Base-by-base conservation (phyloP, 106 monocot species). In the Platanthera guangdongensis region DNA sequence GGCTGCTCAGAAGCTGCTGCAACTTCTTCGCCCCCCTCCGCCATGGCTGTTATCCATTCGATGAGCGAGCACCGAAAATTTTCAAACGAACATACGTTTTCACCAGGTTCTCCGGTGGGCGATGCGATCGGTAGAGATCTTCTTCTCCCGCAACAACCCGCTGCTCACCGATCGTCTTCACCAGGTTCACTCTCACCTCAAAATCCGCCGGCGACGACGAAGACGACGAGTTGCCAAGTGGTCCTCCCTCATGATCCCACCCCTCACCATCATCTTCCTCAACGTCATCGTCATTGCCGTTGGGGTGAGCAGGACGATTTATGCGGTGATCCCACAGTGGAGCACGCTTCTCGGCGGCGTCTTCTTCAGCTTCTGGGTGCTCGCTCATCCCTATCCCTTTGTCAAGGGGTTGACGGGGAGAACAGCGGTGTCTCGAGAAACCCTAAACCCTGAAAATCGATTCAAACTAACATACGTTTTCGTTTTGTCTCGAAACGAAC, bases 161-260 rank as follows among this genome's bases (percentile, higher is more conserved):
- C 74, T 92, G 19, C 76, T 92, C n/a, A n/a, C n/a, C n/a, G n/a
- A n/a, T n/a, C n/a, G n/a, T n/a, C n/a, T n/a, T n/a, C n/a, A n/a
- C n/a, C n/a, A 9, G 86, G 7, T 97, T 97, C 93, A 97, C 97
- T 1, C 89, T 97, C 19, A 97, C 97, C 15, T 94, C 97, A 0
- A 97, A 97, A 76, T 94, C 97, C 4, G 83, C 57, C 11, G 97
- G 94, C 8, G 97, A 97, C 14, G 97, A 97, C 28, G 89, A 77
- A 8, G 83, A 97, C 51, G 97, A 97, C 51, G 97, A 97, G 73
- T 97, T 78, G 94, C 94, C 15, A 97, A 97, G 71, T 97, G 97
- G 97, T 81, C 97, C 8, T 91, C 94, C 0, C 76, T 97, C 78
- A 97, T 97, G 97, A 86, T 92, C 14, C 88, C 88, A 3, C 92